These are phyloP conservation scores for Ceraceosorus guamensis DNA, from an alignment of 1,284 basidiomycete genomes.

Conservation along the genomic window DNA sequence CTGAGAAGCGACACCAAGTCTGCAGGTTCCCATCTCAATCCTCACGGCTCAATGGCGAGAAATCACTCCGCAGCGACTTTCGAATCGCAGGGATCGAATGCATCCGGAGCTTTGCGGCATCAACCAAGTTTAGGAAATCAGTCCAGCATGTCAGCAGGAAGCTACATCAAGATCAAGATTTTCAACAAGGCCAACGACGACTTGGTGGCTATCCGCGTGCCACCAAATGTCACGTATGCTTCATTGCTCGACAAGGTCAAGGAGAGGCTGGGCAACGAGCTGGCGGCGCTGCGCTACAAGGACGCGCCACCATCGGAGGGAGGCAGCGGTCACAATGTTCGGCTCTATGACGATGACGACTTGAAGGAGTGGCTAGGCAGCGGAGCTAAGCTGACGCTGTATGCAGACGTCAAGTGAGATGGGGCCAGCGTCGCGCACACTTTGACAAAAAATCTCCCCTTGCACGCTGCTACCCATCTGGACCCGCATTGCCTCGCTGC, in stretches of 20 bases:
- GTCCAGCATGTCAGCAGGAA: constrained; percentile 49
- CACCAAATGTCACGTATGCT: constrained; percentile 75
- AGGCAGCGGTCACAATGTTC: constrained; percentile 56
- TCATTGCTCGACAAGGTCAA: constrained; percentile 87
- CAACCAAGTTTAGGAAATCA: too few relatives aligned
- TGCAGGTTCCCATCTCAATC: constrained; percentile 4
- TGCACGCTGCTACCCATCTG: too few relatives aligned
- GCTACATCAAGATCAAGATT: constrained; percentile 95
- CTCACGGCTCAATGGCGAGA: not conserved
- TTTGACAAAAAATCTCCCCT: too few relatives aligned
- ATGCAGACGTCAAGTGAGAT: constrained; percentile 62
- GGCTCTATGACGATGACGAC: constrained; percentile 62
- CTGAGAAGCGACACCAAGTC: not conserved
- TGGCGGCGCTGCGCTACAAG: constrained; percentile 65
- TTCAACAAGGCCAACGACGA: constrained; percentile 86
- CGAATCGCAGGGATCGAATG: constrained; percentile 20
- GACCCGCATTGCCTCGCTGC: too few relatives aligned
- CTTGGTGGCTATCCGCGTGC: constrained; percentile 92
- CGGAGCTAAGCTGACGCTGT: constrained; percentile 80
- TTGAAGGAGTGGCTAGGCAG: constrained; percentile 71
- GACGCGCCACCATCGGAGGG: constrained; percentile 52
- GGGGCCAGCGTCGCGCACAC: too few relatives aligned
- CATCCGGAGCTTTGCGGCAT: constrained; percentile 13
- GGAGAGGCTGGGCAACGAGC: constrained; percentile 70
- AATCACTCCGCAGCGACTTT: constrained; percentile 6